Percentiles rank a stretch among this genome's conserved stretches.
phyloP scores from a whole-genome alignment of 257 asterid genomes.

The Osmanthus fragrans region DNA sequence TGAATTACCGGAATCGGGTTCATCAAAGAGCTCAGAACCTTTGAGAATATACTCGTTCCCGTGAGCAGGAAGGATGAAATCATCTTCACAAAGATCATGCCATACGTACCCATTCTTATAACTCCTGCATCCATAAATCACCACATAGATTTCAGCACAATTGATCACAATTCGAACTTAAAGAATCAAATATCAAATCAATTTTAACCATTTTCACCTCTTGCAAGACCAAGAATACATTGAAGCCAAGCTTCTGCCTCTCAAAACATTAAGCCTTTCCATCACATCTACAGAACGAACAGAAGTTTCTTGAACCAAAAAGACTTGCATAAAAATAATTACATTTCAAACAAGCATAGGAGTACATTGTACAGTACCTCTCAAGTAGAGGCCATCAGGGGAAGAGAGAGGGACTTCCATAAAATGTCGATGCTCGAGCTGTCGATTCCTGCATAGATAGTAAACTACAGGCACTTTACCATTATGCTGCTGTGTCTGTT shows the following conservation, averaged over 20 bases:
- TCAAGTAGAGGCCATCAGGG: constrained; percentile 76
- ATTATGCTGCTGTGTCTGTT: constrained; percentile 24
- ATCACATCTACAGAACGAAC: constrained; percentile 68
- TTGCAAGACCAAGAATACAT: constrained; percentile 98
- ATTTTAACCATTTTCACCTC: constrained; percentile 54
- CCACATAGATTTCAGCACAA: neutral
- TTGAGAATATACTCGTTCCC: constrained; percentile 88
- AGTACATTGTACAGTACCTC: constrained; percentile 48
- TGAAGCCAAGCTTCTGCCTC: constrained; percentile 96
- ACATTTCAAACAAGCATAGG: neutral
- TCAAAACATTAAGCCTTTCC: constrained; percentile 72
- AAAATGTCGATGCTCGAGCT: constrained; percentile 96
- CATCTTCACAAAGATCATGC: constrained; percentile 93
- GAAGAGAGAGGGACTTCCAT: constrained; percentile 89
- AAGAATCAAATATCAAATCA: neutral
- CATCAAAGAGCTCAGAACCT: constrained; percentile 92
- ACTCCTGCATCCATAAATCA: constrained; percentile 55
- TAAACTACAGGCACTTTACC: constrained; percentile 71
- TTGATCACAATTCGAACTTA: neutral
- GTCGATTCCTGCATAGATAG: constrained; percentile 79
- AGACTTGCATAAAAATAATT: too few relatives aligned
- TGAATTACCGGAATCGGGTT: constrained; percentile 50
- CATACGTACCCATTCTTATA: constrained; percentile 91
- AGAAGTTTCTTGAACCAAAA: constrained; percentile 10
- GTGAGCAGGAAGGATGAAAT: constrained; percentile 83